Base-by-base conservation (phyloP, 768 basidiomycete genomes). In the Auricularia sp. region DNA sequence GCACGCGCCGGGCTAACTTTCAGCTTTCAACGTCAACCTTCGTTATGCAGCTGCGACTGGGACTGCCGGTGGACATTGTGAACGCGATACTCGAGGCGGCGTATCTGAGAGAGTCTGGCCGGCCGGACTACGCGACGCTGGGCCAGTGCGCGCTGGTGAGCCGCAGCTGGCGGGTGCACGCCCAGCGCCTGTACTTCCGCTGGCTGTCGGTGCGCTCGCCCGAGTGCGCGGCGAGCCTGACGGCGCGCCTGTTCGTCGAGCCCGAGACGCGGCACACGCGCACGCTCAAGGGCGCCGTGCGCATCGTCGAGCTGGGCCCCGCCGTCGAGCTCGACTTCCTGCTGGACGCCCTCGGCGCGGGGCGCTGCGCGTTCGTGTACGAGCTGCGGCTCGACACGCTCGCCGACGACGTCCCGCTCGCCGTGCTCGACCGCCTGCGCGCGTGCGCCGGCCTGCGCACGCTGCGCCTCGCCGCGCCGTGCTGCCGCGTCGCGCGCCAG, bases 131-230 rank as follows among this genome's bases (percentile, higher is more conserved):
- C 47, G 68, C 73, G 13, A 76, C 88, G 21, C 78, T 90, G 61
- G 73, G 71, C 62, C 73, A 79, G 59, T 87, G 83, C 69, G 76
- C 87, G 2, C 80, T 90, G 61, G 86, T 90, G 29, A 89, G 82
- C 79, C 80, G 77, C 72, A 77, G 81, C 33, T 90, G 89, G 88
- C 83, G 86, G 1, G 68, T 74, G n/a, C 76, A 80, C 35, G 80
- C 85, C 0, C 89, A 91, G 73, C 83, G 80, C 65, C 79, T 88
- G 18, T 77, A 90, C 59, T 90, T 89, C 74, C 77, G 78, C 64
- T 75, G 77, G 58, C 82, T 88, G 64, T 76, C 76, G 36, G 80
- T 90, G 56, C 76, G 78, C 62, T 83, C 82, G 24, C 29, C 29
- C 11, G 56, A 29, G 56, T 59, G 56, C 34, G 56, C 24, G 4